Evolutionary conservation across 306 rosid species (phyloP).

Genomic region (Fagus sylvatica): DNA sequence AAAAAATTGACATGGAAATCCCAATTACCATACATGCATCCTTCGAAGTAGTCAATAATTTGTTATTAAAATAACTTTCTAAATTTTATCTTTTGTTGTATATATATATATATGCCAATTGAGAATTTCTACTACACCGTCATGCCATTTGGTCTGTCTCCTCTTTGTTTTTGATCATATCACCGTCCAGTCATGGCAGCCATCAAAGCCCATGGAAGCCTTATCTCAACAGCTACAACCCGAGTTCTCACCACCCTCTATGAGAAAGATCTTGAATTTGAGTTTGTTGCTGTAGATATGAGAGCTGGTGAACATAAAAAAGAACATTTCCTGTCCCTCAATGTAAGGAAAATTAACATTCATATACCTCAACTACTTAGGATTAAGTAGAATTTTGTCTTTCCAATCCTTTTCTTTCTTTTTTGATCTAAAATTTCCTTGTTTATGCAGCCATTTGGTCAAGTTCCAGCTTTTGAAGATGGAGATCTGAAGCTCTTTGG

Average conservation of each 20-base stretch:
- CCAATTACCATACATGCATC: too few species aligned
- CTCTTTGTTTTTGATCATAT: background rate
- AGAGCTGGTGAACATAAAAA: slow-evolving; percentile 52
- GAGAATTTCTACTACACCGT: too few species aligned
- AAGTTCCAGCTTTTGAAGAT: slow-evolving; percentile 75
- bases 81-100: too few species aligned
- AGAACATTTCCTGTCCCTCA: slow-evolving; percentile 58
- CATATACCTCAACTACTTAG: background rate
- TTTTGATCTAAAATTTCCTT: background rate
- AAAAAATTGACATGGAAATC: too few species aligned
- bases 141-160: background rate
- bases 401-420: background rate
- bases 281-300: slow-evolving; percentile 47
- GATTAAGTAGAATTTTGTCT: background rate
- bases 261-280: slow-evolving; percentile 63
- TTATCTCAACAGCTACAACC: slow-evolving; percentile 36
- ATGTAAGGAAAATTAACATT: slow-evolving; percentile 35
- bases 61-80: too few species aligned
- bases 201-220: slow-evolving; percentile 56
- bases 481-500: slow-evolving; percentile 50
- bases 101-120: too few species aligned
- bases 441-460: slow-evolving; percentile 73
- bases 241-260: slow-evolving; percentile 41
- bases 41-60: too few species aligned
- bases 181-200: slow-evolving; percentile 36